Conservation (phyloP, 2,329 filamentous ascomycete genomes). For the Ascochyta fabae region DNA sequence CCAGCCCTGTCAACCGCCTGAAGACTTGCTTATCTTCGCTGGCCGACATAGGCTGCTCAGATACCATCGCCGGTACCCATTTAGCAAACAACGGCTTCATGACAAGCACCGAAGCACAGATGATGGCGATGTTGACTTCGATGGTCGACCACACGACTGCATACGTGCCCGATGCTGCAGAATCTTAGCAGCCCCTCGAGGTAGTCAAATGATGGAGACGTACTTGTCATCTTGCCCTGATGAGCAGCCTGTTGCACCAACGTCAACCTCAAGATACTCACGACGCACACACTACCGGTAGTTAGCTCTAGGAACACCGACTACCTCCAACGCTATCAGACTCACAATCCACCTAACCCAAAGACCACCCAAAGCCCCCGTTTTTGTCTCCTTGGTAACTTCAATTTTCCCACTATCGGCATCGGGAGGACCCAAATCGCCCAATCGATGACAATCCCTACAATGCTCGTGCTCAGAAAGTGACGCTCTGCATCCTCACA, state of each 20-base stretch:
- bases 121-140: conserved; percentile 54
- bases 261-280: conserved; percentile 38
- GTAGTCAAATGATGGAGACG: conserved; percentile 1
- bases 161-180: conserved; percentile 46
- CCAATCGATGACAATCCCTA: conserved; percentile 41
- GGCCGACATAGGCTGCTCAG: conserved; percentile 23
- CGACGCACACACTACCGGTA: conserved; percentile 33
- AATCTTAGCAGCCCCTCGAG: not conserved
- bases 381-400: conserved; percentile 43
- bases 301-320: not conserved
- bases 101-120: conserved; percentile 53
- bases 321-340: not conserved
- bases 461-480: conserved; percentile 33
- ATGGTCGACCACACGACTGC: conserved; percentile 51
- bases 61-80: conserved; percentile 43
- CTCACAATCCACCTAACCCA: conserved; percentile 47
- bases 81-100: conserved; percentile 51
- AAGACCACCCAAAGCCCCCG: conserved; percentile 43
- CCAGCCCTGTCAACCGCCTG: conserved; percentile 22
- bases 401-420: conserved; percentile 37
- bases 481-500: conserved; percentile 36
- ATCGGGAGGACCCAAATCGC: conserved; percentile 42
- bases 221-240: conserved; percentile 32
- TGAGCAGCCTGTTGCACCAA: conserved; percentile 31
- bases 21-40: conserved; percentile 21